A percentile compares a stretch with the other conserved stretches of the same genome.
phyloP scores from a whole-genome alignment of 306 rosid genomes.

The Ochetophila trinervis region DNA sequence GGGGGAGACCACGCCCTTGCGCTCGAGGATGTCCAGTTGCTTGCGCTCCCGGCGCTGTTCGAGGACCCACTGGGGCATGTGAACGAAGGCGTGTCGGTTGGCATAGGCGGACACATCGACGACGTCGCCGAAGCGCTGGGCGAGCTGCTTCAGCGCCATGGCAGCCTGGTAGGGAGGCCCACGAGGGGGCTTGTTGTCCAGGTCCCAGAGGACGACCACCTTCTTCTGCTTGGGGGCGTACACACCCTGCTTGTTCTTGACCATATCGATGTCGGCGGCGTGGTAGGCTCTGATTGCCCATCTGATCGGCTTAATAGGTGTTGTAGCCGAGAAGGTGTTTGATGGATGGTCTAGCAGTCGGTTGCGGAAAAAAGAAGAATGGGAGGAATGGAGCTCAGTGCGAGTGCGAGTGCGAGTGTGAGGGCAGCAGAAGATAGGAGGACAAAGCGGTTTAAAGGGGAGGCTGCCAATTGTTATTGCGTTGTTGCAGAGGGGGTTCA shows the following conservation, averaged over 20 bases:
- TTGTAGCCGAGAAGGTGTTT: constrained; percentile 21
- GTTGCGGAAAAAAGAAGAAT: constrained; percentile 16
- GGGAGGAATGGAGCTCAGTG: constrained; percentile 26
- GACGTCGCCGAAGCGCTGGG: constrained; percentile 53
- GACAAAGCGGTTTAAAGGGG: constrained; percentile 5
- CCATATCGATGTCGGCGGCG: constrained; percentile 68
- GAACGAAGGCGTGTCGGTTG: constrained; percentile 76
- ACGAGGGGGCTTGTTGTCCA: constrained; percentile 89
- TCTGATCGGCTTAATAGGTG: not conserved
- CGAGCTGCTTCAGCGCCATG: constrained; percentile 52
- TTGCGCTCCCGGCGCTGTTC: constrained; percentile 55
- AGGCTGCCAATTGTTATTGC: constrained; percentile 8
- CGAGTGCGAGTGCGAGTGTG: too few species aligned
- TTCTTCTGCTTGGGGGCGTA: constrained; percentile 55
- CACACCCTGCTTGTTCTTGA: constrained; percentile 56
- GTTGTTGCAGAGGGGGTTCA: constrained; percentile 32
- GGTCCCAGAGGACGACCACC: constrained; percentile 85
- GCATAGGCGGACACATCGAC: constrained; percentile 81
- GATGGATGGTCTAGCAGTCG: not conserved
- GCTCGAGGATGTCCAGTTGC: constrained; percentile 58
- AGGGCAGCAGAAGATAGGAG: not conserved
- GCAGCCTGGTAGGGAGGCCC: constrained; percentile 86
- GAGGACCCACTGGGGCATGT: constrained; percentile 69
- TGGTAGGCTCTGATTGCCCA: constrained; percentile 30
- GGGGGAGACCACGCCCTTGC: constrained; percentile 49